Percentiles rank a stretch among this genome's conserved stretches.
These are phyloP conservation scores for Bruguiera gymnorhiza DNA, from an alignment of 345 rosid genomes.

Conservation along the genomic window DNA sequence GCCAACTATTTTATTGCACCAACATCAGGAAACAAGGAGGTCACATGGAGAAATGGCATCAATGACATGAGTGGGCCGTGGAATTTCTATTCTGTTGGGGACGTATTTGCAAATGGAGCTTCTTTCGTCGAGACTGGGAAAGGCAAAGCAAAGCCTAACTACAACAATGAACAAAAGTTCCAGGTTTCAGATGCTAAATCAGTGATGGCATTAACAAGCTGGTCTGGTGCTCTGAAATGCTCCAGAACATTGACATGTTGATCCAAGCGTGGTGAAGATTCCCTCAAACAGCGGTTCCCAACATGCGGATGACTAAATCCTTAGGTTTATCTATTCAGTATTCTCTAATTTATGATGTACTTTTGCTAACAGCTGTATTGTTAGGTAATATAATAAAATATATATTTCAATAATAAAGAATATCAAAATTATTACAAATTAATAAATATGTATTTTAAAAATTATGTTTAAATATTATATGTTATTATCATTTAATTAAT, in stretches of 20 bases:
- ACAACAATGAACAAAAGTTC: conserved; percentile 39
- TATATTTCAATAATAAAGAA: too few relatives aligned
- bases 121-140: conserved; percentile 43
- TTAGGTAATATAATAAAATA: too few relatives aligned
- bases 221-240: conserved; percentile 42
- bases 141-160: conserved; percentile 49
- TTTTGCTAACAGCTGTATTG: too few relatives aligned
- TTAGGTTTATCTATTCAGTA: too few relatives aligned
- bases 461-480: too few relatives aligned
- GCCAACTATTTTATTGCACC: conserved; percentile 69
- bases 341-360: too few relatives aligned
- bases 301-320: too few relatives aligned
- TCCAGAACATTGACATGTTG: conserved; percentile 9
- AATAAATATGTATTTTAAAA: too few relatives aligned
- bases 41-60: conserved; percentile 42
- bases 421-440: too few relatives aligned
- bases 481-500: too few relatives aligned
- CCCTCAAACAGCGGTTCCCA: too few relatives aligned
- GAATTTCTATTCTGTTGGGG: conserved; percentile 45
- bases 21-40: conserved; percentile 45
- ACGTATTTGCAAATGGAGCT: conserved; percentile 47
- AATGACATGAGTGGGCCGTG: conserved; percentile 30
- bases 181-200: conserved; percentile 39
- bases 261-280: not conserved
- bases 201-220: conserved; percentile 43